phyloP scores from a whole-genome alignment of 2,329 filamentous ascomycete genomes.

The Ascochyta clinopodiicola region DNA sequence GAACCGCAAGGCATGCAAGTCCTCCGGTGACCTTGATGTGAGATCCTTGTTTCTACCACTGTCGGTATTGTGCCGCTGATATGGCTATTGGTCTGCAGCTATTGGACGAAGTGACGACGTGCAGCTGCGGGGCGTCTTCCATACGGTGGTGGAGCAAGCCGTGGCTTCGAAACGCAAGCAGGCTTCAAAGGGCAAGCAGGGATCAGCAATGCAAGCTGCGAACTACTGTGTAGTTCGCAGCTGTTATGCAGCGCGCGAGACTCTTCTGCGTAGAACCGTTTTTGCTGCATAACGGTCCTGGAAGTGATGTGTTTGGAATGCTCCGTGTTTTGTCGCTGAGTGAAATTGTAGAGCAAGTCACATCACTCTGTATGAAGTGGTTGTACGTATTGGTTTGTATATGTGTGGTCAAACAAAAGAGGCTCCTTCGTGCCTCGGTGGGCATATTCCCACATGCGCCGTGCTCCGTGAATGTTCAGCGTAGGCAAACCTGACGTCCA shows the following conservation, averaged over 20 bases:
- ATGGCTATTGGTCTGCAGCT: constrained; percentile 12
- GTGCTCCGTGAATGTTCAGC: constrained; percentile 4
- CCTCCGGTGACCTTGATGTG: constrained; percentile 25
- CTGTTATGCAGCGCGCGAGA: constrained; percentile 4
- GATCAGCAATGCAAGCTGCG: constrained; percentile 25
- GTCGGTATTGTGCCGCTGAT: constrained; percentile 1
- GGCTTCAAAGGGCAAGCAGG: constrained; percentile 9
- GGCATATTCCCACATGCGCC: background rate
- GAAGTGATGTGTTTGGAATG: background rate
- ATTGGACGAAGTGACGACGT: constrained; percentile 17
- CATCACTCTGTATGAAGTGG: background rate
- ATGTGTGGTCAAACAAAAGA: background rate
- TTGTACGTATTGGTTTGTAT: background rate
- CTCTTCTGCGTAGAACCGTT: background rate
- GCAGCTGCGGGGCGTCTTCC: constrained; percentile 11
- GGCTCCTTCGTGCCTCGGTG: background rate
- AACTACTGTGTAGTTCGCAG: constrained; percentile 13
- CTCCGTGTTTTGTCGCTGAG: background rate
- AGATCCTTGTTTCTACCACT: constrained; percentile 1
- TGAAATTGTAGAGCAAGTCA: background rate
- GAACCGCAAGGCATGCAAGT: constrained; percentile 13
- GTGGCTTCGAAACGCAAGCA: constrained; percentile 9
- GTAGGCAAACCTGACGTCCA: constrained; percentile 2
- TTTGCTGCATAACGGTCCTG: background rate
- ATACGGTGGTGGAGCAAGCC: constrained; percentile 1